These are phyloP conservation scores for Orbilia blumenaviensis DNA, from an alignment of 2,329 filamentous ascomycete genomes.

Conservation along the genomic window DNA sequence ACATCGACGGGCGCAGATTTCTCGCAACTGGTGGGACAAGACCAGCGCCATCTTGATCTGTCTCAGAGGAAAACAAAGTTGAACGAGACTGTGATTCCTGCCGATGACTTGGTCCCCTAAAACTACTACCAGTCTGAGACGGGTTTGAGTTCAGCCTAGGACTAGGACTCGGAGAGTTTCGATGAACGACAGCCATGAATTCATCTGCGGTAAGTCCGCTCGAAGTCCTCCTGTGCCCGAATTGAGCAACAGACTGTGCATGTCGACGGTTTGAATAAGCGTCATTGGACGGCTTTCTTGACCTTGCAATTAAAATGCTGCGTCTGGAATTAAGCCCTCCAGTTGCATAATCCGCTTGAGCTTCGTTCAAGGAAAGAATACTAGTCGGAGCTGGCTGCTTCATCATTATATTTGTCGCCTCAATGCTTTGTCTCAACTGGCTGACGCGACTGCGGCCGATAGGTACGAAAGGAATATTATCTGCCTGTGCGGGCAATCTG, in stretches of 20 bases:
- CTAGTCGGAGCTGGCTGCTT: neutral
- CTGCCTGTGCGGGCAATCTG: too few relatives aligned
- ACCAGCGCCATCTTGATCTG: neutral
- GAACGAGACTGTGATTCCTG: neutral
- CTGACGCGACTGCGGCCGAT: neutral
- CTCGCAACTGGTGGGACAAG: neutral
- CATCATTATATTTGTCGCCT: neutral
- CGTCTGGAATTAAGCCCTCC: neutral
- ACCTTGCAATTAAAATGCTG: neutral
- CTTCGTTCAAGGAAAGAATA: neutral
- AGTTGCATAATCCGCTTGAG: neutral
- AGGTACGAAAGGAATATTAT: neutral
- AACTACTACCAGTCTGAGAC: neutral
- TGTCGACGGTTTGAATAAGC: neutral
- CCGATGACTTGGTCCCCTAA: neutral
- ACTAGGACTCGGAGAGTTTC: neutral
- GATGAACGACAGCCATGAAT: constrained; percentile 9
- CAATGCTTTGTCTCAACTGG: neutral
- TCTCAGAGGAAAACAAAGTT: neutral
- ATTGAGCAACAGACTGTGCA: neutral
- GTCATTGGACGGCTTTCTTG: neutral
- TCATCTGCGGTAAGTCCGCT: constrained; percentile 14
- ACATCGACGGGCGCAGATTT: neutral
- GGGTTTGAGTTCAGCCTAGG: neutral
- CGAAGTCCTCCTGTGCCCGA: neutral